Conservation (phyloP, 805 yeast genomes). For the Starmera quercuum region DNA sequence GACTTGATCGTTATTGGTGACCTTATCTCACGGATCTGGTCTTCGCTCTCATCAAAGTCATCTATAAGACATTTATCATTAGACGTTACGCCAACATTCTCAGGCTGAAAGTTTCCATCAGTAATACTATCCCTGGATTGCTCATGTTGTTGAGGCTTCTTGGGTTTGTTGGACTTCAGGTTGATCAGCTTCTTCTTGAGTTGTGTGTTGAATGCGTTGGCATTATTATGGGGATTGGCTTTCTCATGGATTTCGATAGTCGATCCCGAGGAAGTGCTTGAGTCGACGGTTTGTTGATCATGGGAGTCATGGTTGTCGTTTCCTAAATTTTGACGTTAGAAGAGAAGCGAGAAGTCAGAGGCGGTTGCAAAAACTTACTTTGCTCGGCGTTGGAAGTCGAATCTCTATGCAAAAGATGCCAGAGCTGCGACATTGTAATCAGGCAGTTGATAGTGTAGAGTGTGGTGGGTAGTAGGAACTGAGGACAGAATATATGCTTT, state of each 20-base stretch:
- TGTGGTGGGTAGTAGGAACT: no score
- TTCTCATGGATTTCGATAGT: no score
- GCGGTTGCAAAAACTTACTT: no score
- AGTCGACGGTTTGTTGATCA: no score
- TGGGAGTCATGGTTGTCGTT: no score
- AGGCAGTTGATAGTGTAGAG: no score
- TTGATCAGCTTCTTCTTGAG: not conserved
- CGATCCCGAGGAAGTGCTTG: no score
- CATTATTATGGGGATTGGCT: not conserved
- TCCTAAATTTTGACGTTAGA: no score
- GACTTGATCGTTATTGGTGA: not conserved
- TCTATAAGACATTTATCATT: not conserved
- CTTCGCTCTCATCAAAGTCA: slow-evolving; percentile 3
- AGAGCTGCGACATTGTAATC: not conserved
- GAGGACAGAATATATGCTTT: no score
- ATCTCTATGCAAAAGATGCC: not conserved
- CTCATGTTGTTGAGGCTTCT: not conserved
- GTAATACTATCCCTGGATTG: not conserved
- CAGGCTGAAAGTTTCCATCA: not conserved
- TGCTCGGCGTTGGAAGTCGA: no score
- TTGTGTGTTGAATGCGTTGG: not conserved
- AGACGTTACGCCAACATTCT: no score
- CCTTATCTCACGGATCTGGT: slow-evolving; percentile 2
- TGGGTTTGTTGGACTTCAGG: not conserved
- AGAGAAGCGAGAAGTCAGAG: no score